phyloP scores from a whole-genome alignment of 2,329 filamentous ascomycete genomes.

The Colletotrichum incanum region DNA sequence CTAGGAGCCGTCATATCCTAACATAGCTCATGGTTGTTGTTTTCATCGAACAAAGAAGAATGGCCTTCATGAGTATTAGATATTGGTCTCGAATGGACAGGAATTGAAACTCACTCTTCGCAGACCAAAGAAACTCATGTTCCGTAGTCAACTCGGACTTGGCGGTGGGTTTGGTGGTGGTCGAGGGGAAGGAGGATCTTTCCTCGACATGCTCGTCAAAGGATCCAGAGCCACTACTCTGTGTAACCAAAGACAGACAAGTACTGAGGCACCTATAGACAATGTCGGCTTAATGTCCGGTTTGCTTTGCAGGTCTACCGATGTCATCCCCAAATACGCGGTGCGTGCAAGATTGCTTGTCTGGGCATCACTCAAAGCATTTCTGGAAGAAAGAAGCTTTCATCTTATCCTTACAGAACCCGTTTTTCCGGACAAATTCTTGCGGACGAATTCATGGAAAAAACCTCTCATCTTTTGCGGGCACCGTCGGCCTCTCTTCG shows the following conservation, averaged over 20 bases:
- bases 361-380: too few species aligned
- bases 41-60: background rate
- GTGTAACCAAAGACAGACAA: too few species aligned
- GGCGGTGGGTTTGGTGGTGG: slow-evolving; percentile 56
- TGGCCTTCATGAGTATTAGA: background rate
- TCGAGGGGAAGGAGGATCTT: slow-evolving; percentile 55
- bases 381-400: background rate
- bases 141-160: slow-evolving; percentile 47
- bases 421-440: too few species aligned
- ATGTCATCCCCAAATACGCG: background rate
- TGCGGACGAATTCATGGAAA: background rate
- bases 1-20: too few species aligned
- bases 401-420: background rate
- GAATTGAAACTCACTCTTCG: background rate
- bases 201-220: slow-evolving; percentile 51
- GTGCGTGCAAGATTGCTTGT: background rate
- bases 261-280: background rate
- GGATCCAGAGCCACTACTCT: background rate
- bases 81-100: too few species aligned
- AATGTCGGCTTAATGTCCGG: background rate
- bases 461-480: background rate
- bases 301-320: background rate
- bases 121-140: background rate
- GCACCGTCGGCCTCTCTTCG: slow-evolving; percentile 30
- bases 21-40: background rate